Conservation (phyloP, 805 yeast species). For the Yamadazyma ubonensis region DNA sequence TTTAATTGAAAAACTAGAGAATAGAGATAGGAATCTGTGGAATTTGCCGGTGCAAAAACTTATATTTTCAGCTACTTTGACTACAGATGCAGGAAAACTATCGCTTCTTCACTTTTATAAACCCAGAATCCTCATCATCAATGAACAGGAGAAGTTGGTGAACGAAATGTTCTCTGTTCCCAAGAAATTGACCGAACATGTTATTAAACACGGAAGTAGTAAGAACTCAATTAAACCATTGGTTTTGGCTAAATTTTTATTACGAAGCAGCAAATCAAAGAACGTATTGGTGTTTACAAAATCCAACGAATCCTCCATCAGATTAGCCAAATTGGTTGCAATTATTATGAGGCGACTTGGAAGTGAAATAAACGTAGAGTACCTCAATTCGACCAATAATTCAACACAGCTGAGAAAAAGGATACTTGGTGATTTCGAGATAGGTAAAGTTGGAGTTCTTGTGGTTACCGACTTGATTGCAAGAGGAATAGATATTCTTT, state of each 20-base stretch:
- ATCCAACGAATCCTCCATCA: conserved; percentile 84
- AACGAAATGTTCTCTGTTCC: conserved; percentile 66
- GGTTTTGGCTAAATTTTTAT: conserved; percentile 56
- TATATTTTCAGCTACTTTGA: conserved; percentile 88
- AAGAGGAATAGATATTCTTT: conserved; percentile 86
- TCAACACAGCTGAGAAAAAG: conserved; percentile 49
- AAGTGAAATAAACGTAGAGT: conserved; percentile 26
- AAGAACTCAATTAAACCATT: conserved; percentile 67
- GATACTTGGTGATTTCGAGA: conserved; percentile 58
- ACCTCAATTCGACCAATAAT: conserved; percentile 60
- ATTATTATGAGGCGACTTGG: conserved; percentile 34
- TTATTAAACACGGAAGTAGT: conserved; percentile 38
- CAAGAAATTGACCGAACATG: conserved; percentile 45
- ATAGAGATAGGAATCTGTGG: conserved; percentile 24
- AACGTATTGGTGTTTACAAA: conserved; percentile 64
- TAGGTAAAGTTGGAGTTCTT: conserved; percentile 51
- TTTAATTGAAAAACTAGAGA: conserved; percentile 41
- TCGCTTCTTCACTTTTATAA: conserved; percentile 63
- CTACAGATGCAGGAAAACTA: conserved; percentile 88
- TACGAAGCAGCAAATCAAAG: conserved; percentile 24
- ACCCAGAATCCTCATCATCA: conserved; percentile 77
- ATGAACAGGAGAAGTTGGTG: conserved; percentile 47
- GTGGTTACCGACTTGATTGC: conserved; percentile 90
- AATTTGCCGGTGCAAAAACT: conserved; percentile 52
- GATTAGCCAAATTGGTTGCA: conserved; percentile 62